Percentiles rank a stretch among this genome's conserved stretches.
phyloP scores from a whole-genome alignment of 2,329 filamentous ascomycete species.

The Aspergillus jensenii region DNA sequence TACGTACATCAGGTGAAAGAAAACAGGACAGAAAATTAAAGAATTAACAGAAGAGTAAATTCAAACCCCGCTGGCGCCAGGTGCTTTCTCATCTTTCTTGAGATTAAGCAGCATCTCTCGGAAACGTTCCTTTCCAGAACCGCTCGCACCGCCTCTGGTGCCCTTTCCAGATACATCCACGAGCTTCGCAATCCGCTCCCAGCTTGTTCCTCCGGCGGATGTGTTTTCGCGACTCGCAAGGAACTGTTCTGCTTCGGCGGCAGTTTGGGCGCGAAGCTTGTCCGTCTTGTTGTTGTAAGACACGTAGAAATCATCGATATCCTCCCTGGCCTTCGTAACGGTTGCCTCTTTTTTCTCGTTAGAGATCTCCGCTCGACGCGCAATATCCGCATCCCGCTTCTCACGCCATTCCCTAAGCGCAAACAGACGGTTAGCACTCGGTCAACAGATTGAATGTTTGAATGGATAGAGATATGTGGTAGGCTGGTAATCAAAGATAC shows the following conservation, averaged over 20 bases:
- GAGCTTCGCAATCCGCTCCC: constrained; percentile 96
- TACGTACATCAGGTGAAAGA: constrained; percentile 22
- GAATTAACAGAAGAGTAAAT: constrained; percentile 18
- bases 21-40: constrained; percentile 5
- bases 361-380: constrained; percentile 82
- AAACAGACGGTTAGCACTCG: background rate
- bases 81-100: constrained; percentile 89
- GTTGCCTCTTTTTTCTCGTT: constrained; percentile 80
- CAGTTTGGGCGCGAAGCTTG: constrained; percentile 84
- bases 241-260: constrained; percentile 91
- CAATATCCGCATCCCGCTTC: constrained; percentile 77
- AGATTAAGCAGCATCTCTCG: constrained; percentile 83
- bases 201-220: constrained; percentile 90
- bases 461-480: background rate
- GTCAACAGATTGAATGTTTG: background rate
- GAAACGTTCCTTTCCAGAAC: constrained; percentile 95
- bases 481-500: background rate
- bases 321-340: constrained; percentile 82
- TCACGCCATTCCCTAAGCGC: constrained; percentile 75
- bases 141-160: constrained; percentile 77
- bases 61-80: constrained; percentile 54
- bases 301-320: constrained; percentile 98
- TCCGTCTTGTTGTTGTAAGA: constrained; percentile 99
- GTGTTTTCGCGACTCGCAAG: constrained; percentile 86
- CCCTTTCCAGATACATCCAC: constrained; percentile 98